These are phyloP conservation scores for Antarctomyces pellizariae DNA, from an alignment of 495 filamentous ascomycete genomes.

Conservation along the genomic window DNA sequence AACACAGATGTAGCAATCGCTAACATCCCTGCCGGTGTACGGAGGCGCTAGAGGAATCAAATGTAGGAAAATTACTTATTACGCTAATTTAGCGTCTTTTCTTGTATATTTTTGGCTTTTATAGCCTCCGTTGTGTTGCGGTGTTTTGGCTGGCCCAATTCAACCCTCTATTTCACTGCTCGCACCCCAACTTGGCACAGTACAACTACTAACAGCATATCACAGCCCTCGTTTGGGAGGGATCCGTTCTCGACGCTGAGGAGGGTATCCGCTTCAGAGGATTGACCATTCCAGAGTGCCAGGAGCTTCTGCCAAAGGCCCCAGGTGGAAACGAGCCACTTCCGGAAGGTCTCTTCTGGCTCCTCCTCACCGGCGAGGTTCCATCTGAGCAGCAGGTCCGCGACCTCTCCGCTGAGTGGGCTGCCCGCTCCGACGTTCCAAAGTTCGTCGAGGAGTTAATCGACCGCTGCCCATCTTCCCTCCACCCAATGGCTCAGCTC, in stretches of 20 bases:
- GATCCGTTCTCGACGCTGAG: conserved; percentile 91
- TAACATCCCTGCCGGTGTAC: too few species aligned
- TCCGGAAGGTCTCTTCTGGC: conserved; percentile 99
- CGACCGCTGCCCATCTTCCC: conserved; percentile 93
- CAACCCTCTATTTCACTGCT: too few species aligned
- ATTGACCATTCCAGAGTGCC: conserved; percentile 96
- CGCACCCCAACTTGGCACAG: too few species aligned
- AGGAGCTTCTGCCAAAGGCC: conserved; percentile 87
- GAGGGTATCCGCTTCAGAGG: conserved; percentile 98
- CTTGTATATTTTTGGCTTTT: too few species aligned
- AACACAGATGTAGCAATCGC: too few species aligned
- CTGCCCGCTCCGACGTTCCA: conserved; percentile 84
- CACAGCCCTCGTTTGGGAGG: conserved; percentile 97
- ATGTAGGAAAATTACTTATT: too few species aligned
- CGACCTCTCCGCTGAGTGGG: conserved; percentile 94
- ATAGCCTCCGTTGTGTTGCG: too few species aligned
- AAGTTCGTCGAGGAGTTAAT: conserved; percentile 97
- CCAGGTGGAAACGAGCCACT: conserved; percentile 89
- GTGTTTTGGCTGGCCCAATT: too few species aligned
- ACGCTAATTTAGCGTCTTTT: too few species aligned
- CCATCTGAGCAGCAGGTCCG: conserved; percentile 94
- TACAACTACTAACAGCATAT: too few species aligned
- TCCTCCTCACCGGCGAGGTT: conserved; percentile 90
- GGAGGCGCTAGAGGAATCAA: conserved; percentile 98
- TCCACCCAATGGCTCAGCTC: conserved; percentile 99